Evolutionary conservation across 805 yeast genomes (phyloP).

Genomic region (Brettanomyces anomalus): DNA sequence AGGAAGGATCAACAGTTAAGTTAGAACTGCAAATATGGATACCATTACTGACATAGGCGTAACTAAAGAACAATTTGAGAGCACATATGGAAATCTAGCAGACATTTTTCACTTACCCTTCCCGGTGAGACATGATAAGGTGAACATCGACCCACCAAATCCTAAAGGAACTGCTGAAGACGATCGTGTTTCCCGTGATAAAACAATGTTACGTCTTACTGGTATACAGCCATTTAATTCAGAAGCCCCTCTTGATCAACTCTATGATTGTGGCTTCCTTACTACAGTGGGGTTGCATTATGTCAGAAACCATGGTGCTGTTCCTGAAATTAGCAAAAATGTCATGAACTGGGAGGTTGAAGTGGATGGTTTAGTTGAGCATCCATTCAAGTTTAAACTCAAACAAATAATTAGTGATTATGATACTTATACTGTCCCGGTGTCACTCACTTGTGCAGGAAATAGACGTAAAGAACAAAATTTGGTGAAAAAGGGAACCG

Average conservation of each 20-base stretch:
- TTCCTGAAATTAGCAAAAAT: slow-evolving; percentile 17
- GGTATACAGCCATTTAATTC: slow-evolving; percentile 28
- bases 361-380: slow-evolving; percentile 24
- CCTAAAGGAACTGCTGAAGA: slow-evolving; percentile 19
- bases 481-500: slow-evolving; percentile 25
- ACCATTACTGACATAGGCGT: too few species aligned
- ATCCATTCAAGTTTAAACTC: slow-evolving; percentile 18
- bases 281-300: slow-evolving; percentile 25
- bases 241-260: slow-evolving; percentile 23
- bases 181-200: slow-evolving; percentile 23
- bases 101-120: not conserved
- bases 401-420: slow-evolving; percentile 17
- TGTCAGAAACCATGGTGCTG: slow-evolving; percentile 29
- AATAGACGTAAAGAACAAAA: slow-evolving; percentile 29
- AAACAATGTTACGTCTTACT: slow-evolving; percentile 22
- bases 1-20: too few species aligned
- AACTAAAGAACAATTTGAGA: too few species aligned
- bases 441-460: slow-evolving; percentile 29
- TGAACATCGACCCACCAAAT: too few species aligned
- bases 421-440: slow-evolving; percentile 25
- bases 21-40: too few species aligned
- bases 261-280: slow-evolving; percentile 23
- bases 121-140: not conserved
- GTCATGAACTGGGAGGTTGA: slow-evolving; percentile 22
- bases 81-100: too few species aligned